Evolutionary conservation across 108 stramenopile species (phyloP).

Genomic region (Fragilaria radians): DNA sequence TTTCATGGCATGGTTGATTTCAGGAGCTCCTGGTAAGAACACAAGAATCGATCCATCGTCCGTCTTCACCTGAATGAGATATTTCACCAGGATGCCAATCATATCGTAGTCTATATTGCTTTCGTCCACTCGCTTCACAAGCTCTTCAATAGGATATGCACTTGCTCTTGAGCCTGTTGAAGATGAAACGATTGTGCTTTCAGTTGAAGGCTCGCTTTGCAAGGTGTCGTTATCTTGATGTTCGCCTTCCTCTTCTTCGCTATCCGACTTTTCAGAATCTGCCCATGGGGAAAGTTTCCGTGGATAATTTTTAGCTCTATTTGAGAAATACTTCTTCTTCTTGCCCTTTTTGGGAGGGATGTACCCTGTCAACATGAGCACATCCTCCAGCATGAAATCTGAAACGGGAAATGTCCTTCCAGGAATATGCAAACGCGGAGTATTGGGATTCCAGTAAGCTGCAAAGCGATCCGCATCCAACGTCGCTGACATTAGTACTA

Average conservation of each 20-base stretch:
- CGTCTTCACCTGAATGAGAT: conserved; percentile 32
- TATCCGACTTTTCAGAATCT: conserved; percentile 37
- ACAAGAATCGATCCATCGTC: conserved; percentile 83
- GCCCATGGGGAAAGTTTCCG: conserved; percentile 28
- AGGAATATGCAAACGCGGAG: conserved; percentile 86
- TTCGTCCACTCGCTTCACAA: conserved; percentile 63
- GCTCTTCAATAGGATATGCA: conserved; percentile 45
- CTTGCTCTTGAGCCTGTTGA: background rate
- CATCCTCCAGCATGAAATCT: conserved; percentile 87
- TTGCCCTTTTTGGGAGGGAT: conserved; percentile 64
- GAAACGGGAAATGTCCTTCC: conserved; percentile 92
- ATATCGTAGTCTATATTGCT: conserved; percentile 62
- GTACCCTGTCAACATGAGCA: conserved; percentile 66
- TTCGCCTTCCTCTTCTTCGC: conserved; percentile 21
- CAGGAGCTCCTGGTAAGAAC: conserved; percentile 89
- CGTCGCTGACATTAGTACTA: conserved; percentile 91
- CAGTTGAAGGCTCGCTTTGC: background rate
- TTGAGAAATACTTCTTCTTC: conserved; percentile 16
- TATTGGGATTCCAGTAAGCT: conserved; percentile 62
- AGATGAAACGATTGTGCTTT: conserved; percentile 2
- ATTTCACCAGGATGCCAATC: conserved; percentile 48
- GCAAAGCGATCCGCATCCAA: conserved; percentile 89
- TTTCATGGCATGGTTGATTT: conserved; percentile 68
- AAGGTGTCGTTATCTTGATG: conserved; percentile 18
- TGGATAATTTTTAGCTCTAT: background rate